These are phyloP conservation scores for Suillus americanus DNA, from an alignment of 768 basidiomycete species.

Conservation along the genomic window DNA sequence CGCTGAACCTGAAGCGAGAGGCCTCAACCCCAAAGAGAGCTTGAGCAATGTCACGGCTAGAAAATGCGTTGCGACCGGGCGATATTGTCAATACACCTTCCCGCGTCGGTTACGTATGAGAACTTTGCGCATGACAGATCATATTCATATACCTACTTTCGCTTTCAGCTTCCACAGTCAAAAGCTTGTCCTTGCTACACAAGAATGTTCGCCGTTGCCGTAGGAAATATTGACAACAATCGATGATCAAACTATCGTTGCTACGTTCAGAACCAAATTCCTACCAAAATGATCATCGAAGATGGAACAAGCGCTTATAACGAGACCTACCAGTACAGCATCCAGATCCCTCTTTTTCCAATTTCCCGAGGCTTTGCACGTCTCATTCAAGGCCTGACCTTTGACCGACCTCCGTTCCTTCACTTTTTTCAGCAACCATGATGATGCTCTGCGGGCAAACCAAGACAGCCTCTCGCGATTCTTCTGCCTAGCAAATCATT, in stretches of 20 bases:
- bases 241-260: constrained; percentile 74
- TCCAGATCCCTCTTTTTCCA: constrained; percentile 53
- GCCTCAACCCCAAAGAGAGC: constrained; percentile 42
- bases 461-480: constrained; percentile 45
- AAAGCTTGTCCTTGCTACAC: constrained; percentile 69
- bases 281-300: constrained; percentile 4
- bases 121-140: background rate
- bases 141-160: constrained; percentile 36
- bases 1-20: constrained; percentile 40
- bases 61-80: constrained; percentile 36
- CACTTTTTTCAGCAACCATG: constrained; percentile 65
- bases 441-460: constrained; percentile 68
- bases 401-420: constrained; percentile 55
- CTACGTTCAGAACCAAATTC: constrained; percentile 35
- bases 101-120: constrained; percentile 19
- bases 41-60: constrained; percentile 54
- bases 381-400: constrained; percentile 64
- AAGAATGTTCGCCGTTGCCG: constrained; percentile 51
- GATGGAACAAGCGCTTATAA: background rate
- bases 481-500: constrained; percentile 35
- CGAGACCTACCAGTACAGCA: constrained; percentile 38
- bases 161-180: constrained; percentile 53
- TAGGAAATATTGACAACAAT: constrained; percentile 68
- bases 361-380: constrained; percentile 56
- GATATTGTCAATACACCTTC: constrained; percentile 25